Evolutionary conservation across 306 rosid species (phyloP), one percentile per base, ranked within the genome.

Genomic region (Cucumis hystrix): DNA sequence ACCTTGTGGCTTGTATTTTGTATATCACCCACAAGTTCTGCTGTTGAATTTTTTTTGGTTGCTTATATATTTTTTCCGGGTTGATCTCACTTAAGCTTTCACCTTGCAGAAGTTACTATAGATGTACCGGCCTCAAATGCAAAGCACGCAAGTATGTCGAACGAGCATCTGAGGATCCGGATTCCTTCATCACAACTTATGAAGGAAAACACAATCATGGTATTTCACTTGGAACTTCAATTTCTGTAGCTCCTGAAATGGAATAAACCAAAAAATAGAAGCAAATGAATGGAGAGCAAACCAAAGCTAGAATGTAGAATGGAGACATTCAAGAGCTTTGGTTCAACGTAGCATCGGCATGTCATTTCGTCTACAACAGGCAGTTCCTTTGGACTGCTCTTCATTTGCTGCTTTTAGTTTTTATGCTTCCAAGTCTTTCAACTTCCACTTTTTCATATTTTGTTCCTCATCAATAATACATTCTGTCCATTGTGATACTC

Each of bases 201-300:
- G 99, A 92, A 83, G 99, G 99, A 79, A 95, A 92, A 65, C 97
- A 95, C 84, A 95, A 95, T 85, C 96, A 95, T 82, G 93, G 88
- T 30, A 90, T 86, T 90, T 90, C 97, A 65, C 80, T 87, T 13
- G 89, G 84, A 83, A 87, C 78, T 74, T 64, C 88, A 59, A 82
- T 79, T 81, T 60, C 83, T 77, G 79, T 82, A 67, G 78, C 85
- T 45, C 89, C 92, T 33, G 92, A 87, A 43, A 81, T 78, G 70
- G 87, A 88, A 62, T 75, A 88, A 66, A 52, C 86, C 62, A 69
- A 81, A 86, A 59, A 81, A 87, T 65, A 82, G 68, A 52, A 79
- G 84, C 35, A 84, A 84, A 83, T 68, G 35, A 17, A 40, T 65
- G 18, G 54, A 68, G 55, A 68, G 55, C 74, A 65, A 55, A 41